Conservation (phyloP, 805 yeast genomes). For the Suhomyces pyralidae region DNA sequence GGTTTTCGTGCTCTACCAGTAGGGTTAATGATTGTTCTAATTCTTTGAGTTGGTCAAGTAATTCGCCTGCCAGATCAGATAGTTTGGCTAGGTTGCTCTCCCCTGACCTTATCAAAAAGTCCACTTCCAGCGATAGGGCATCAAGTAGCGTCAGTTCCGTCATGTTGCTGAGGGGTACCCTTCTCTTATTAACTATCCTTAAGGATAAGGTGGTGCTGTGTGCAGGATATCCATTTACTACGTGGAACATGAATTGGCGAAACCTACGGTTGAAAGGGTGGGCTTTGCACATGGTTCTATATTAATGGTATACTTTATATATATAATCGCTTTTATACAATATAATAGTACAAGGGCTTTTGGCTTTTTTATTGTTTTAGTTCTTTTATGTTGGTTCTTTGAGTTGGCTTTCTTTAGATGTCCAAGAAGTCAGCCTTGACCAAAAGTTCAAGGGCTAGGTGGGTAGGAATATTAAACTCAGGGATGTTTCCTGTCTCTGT, state of each 20-base stretch:
- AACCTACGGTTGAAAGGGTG: neutral
- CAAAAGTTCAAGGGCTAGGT: conserved; percentile 83
- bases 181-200: neutral
- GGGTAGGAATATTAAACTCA: conserved; percentile 89
- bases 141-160: conserved; percentile 17
- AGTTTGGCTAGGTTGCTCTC: conserved; percentile 16
- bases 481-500: conserved; percentile 61
- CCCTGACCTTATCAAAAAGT: conserved; percentile 22
- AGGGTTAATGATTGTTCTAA: conserved; percentile 22
- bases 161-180: neutral
- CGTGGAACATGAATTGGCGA: neutral
- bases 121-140: conserved; percentile 26
- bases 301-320: neutral
- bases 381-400: too few species aligned
- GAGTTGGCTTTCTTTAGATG: conserved; percentile 30
- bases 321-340: neutral
- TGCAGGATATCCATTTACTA: neutral
- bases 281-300: neutral
- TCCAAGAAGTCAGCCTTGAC: conserved; percentile 92
- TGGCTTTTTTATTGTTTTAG: too few species aligned
- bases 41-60: conserved; percentile 22
- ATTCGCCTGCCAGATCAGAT: conserved; percentile 18
- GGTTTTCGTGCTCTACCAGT: conserved; percentile 11
- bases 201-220: neutral
- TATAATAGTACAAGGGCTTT: too few species aligned